Base-by-base conservation (phyloP, 1,139 yeast genomes). In the Geotrichum candidum region DNA sequence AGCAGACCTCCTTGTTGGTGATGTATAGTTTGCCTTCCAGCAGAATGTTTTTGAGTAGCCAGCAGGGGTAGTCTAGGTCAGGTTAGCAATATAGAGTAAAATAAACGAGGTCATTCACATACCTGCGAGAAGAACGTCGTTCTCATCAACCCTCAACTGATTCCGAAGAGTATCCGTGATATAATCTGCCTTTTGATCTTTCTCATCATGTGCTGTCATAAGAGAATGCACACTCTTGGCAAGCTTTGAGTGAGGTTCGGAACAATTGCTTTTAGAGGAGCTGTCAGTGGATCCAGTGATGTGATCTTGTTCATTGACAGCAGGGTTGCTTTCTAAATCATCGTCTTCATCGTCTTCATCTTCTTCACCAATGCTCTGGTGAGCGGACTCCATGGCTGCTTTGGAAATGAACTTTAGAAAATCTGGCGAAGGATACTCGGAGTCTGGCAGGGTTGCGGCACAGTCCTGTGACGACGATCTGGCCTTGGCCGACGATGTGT, bases 11-110 rank as follows among this genome's bases (percentile, higher is more conserved):
- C 15, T 81, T 77, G 54, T 78, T 74, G 1, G 97, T 91, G 48
- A 92, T 74, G 68, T 88, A 88, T 18, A 90, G 73, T 68, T 88
- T 92, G 1, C 98, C 98, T 72, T 91, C 97, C 38, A 91, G 75
- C 48, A 92, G 76, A 0, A 92, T 95, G 68, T 90, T 96, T 65
- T 86, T 83, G 61, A 90, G 78, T 52, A 92, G 76, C 96, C 97
- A 92, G 45, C 91, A 84, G 6, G 87, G 82, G 69, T 80, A 88
- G 65, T 86, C 74, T 63, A 57, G 11, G 11, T 13, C 25, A 35
- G 6, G 48, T 56, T 59, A 57, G 59, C 50, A 48, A 45, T 27
- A 23, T 10, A 25, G 13, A 7, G 38, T 11, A 22, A 48, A 25
- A 38, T 31, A 9, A 27, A 22, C 2, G 3, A n/a, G 31, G 15